Conservation (phyloP, 2,329 filamentous ascomycete species). For the Teratosphaeriaceae sp. region DNA sequence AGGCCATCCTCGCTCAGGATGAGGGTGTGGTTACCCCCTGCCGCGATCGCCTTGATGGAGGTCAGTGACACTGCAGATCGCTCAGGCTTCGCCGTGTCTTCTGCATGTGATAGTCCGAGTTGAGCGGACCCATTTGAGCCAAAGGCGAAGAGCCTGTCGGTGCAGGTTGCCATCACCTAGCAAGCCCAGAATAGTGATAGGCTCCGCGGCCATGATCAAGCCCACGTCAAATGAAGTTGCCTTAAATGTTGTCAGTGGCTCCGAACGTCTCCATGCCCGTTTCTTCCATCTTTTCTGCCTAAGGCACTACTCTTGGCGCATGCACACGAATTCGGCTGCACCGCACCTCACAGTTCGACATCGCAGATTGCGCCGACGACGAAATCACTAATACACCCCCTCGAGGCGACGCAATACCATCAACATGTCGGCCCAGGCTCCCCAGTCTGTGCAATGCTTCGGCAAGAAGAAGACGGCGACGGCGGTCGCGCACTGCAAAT, state of each 20-base stretch:
- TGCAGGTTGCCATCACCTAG: neutral
- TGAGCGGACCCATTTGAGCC: constrained; percentile 50
- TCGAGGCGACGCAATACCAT: constrained; percentile 9
- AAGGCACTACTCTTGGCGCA: too few species aligned
- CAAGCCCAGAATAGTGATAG: too few species aligned
- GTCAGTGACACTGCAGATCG: neutral
- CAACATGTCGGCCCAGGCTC: constrained; percentile 70
- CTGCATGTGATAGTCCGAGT: constrained; percentile 40
- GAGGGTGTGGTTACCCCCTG: constrained; percentile 85
- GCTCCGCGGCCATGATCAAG: too few species aligned
- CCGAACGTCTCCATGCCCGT: too few species aligned
- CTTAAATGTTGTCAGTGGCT: too few species aligned
- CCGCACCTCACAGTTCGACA: neutral
- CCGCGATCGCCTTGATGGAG: constrained; percentile 33
- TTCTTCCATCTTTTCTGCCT: neutral
- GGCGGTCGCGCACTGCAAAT: constrained; percentile 91
- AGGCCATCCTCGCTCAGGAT: constrained; percentile 54
- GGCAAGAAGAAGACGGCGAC: constrained; percentile 68
- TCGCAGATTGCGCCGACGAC: neutral
- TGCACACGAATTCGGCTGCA: too few species aligned
- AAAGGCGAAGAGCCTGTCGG: constrained; percentile 25
- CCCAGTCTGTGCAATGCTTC: constrained; percentile 74
- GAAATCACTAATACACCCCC: neutral
- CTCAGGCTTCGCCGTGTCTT: constrained; percentile 33
- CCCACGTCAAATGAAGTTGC: too few species aligned